Evolutionary conservation across 2,329 filamentous ascomycete genomes (phyloP).

Genomic region (Daldinia eschscholtzii): DNA sequence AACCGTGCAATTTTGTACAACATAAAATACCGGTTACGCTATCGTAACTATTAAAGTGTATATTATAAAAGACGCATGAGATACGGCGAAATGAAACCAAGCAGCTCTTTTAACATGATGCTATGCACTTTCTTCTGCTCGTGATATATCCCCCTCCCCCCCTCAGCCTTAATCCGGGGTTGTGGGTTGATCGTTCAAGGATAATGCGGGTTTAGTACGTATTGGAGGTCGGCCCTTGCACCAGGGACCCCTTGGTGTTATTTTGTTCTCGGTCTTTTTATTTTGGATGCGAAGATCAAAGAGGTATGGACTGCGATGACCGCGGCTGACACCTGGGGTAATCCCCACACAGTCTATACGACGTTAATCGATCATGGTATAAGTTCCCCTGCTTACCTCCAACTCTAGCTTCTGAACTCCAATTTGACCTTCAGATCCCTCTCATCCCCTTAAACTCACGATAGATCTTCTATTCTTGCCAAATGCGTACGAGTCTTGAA

Average conservation of each 20-base stretch:
- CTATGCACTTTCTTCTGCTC: background rate
- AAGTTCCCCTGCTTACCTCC: conserved; percentile 19
- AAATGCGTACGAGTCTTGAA: background rate
- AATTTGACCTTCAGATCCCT: conserved; percentile 5
- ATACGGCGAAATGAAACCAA: conserved; percentile 29
- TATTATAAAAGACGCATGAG: conserved; percentile 31
- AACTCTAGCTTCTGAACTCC: conserved; percentile 14
- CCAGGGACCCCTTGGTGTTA: conserved; percentile 4
- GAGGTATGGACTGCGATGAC: background rate
- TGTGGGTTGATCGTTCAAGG: background rate
- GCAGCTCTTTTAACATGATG: conserved; percentile 22
- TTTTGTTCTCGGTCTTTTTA: conserved; percentile 6
- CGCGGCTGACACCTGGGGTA: conserved; percentile 12
- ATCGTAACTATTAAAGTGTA: conserved; percentile 28
- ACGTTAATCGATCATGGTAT: conserved; percentile 17
- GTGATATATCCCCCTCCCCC: background rate
- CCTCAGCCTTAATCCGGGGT: conserved; percentile 11
- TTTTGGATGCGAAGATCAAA: conserved; percentile 11
- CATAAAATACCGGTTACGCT: conserved; percentile 15
- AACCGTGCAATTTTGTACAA: conserved; percentile 19
- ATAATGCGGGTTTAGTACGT: background rate
- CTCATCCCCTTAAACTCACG: background rate
- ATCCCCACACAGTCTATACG: conserved; percentile 23
- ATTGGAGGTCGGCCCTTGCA: background rate
- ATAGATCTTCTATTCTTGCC: background rate